phyloP scores from a whole-genome alignment of 2,329 filamentous ascomycete species.

The Tothia fuscella region DNA sequence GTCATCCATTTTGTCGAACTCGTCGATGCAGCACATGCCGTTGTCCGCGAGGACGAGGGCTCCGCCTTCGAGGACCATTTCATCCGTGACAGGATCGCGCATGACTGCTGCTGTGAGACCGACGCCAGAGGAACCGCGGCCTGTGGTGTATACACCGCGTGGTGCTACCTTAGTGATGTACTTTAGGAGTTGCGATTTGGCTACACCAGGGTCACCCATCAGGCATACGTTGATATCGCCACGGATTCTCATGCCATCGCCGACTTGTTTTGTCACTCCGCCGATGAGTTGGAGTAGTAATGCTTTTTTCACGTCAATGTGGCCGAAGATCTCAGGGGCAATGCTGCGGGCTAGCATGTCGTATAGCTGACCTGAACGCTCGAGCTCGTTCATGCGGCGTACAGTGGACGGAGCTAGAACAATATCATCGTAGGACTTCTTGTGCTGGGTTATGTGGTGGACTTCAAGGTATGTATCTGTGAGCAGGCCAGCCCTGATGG shows the following conservation, averaged over 20 bases:
- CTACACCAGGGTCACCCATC: conserved; percentile 99
- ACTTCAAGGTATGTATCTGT: conserved; percentile 97
- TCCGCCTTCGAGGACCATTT: conserved; percentile 74
- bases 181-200: conserved; percentile 95
- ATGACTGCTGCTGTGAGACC: conserved; percentile 75
- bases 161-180: conserved; percentile 98
- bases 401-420: conserved; percentile 69
- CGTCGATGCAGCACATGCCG: conserved; percentile 76
- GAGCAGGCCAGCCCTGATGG: conserved; percentile 87
- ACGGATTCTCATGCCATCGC: conserved; percentile 96
- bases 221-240: conserved; percentile 97
- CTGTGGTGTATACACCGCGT: conserved; percentile 75
- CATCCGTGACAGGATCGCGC: conserved; percentile 71
- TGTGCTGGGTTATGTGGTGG: conserved; percentile 87
- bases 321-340: conserved; percentile 92
- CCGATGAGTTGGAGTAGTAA: conserved; percentile 90
- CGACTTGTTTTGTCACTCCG: conserved; percentile 91
- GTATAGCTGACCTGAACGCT: conserved; percentile 81
- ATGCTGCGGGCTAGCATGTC: conserved; percentile 94
- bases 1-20: conserved; percentile 86
- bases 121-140: conserved; percentile 68
- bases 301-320: conserved; percentile 95
- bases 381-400: conserved; percentile 73
- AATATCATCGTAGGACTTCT: conserved; percentile 94
- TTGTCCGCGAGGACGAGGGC: conserved; percentile 72